These are phyloP conservation scores for Chrysanthemum seticuspe DNA, from an alignment of 129 eudicot genomes.

Conservation along the genomic window DNA sequence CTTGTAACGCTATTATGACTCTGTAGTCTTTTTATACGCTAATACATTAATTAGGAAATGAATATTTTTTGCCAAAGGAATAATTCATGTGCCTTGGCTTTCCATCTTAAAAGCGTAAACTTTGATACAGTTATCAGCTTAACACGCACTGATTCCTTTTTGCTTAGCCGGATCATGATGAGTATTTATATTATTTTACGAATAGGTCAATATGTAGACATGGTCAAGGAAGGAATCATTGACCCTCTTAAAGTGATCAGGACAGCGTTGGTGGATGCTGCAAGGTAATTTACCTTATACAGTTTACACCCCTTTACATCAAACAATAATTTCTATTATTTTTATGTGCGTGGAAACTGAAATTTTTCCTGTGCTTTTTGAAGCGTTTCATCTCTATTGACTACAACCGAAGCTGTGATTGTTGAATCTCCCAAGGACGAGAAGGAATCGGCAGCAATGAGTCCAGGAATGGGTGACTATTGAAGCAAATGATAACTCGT, in stretches of 20 bases:
- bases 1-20: no score
- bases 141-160: background rate
- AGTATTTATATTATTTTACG: constrained; percentile 7
- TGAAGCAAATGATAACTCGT: constrained; percentile 16
- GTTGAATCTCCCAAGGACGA: constrained; percentile 62
- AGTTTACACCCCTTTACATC: background rate
- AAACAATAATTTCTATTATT: background rate
- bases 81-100: no score
- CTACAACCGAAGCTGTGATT: constrained; percentile 71
- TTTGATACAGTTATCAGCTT: no score
- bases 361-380: constrained; percentile 9
- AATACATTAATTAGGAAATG: no score
- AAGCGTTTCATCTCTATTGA: constrained; percentile 60
- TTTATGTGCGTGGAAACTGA: background rate
- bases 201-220: constrained; percentile 65
- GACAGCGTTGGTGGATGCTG: constrained; percentile 70
- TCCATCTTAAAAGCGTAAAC: no score
- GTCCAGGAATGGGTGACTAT: constrained; percentile 53
- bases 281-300: constrained; percentile 37
- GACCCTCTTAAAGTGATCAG: constrained; percentile 75
- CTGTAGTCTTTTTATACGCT: no score
- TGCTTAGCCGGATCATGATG: constrained; percentile 7
- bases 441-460: constrained; percentile 43
- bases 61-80: no score
- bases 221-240: constrained; percentile 68